Evolutionary conservation across 176 grass and related monocot species (phyloP).

Genomic region (Oryza glumipatula): DNA sequence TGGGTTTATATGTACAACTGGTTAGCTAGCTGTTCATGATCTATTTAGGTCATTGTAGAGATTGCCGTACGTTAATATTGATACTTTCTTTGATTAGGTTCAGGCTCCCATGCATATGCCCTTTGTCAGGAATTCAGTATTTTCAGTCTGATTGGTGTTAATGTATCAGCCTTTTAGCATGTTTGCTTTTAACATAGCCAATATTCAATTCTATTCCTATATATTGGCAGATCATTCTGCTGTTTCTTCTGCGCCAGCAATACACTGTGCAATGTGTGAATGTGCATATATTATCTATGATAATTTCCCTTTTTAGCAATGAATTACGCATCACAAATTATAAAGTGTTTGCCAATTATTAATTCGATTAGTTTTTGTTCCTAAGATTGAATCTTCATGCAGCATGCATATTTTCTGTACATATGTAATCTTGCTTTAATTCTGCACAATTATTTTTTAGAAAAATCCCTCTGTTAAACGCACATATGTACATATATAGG

Average conservation of each 20-base stretch:
- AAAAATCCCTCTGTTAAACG: neutral
- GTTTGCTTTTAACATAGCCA: constrained; percentile 5
- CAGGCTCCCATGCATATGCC: constrained; percentile 1
- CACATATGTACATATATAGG: neutral
- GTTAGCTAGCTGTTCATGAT: constrained; percentile 15
- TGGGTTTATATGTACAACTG: neutral
- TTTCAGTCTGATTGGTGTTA: neutral
- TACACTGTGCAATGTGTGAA: neutral
- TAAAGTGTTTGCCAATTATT: neutral
- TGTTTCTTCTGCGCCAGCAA: too few species aligned
- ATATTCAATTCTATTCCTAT: constrained; percentile 5
- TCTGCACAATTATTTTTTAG: neutral
- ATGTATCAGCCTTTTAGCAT: constrained; percentile 16
- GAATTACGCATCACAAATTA: neutral
- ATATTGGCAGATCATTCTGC: neutral
- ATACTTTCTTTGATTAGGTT: constrained; percentile 8
- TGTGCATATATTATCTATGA: neutral
- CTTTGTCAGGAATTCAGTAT: constrained; percentile 12
- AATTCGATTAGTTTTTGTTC: neutral
- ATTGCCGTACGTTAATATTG: constrained; percentile 35
- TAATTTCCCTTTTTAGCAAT: neutral
- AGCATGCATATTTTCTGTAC: neutral
- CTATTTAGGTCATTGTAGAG: neutral
- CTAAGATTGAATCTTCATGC: neutral
- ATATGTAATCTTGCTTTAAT: neutral